Evolutionary conservation across 352 stramenopile genomes (phyloP), one percentile per base, ranked within the genome.

Genomic region (Pythium chondricola): DNA sequence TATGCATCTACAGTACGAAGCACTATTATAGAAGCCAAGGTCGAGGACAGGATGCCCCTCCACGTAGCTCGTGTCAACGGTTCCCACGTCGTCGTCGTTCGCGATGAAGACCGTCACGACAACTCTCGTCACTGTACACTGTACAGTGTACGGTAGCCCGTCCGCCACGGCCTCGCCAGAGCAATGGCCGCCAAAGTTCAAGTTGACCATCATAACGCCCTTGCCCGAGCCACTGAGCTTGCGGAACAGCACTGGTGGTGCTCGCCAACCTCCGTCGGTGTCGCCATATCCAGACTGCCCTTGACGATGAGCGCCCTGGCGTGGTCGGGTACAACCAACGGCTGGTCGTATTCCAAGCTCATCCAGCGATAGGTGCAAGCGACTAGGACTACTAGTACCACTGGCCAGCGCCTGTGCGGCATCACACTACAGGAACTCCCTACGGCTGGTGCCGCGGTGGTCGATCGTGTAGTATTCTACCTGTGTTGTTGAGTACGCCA

Each of bases 241-340:
- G 0, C 61, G 18, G 52, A 61, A 65, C 26, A 62, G 36, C 17
- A 60, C n/a, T n/a, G n/a, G n/a, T n/a, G n/a, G n/a, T n/a, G 40
- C 25, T 56, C 35, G 14, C 45, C 54, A 36, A 62, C 59, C 38
- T 65, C 57, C n/a, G 26, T 30, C 6, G 50, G 58, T 11, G 63
- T 71, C 31, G 32, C 21, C 20, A 63, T 47, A 42, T 71, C 63
- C 17, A 71, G 39, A 7, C 40, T 40, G 36, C 63, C 58, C 22
- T 43, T 59, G 21, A 71, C 20, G 24, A 65, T 40, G 30, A 71
- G 27, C 6, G 52, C 63, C 21, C 49, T 63, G n/a, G 42, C 53
- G 40, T 67, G 26, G 29, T 27, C 22, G 5, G 58, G 58, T 18
- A 68, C 31, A 10, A 24, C 18, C 16, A 56, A 8, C 6, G 63